These are phyloP conservation scores for Thalassia testudinum DNA, from an alignment of 116 monocot genomes.

Conservation along the genomic window DNA sequence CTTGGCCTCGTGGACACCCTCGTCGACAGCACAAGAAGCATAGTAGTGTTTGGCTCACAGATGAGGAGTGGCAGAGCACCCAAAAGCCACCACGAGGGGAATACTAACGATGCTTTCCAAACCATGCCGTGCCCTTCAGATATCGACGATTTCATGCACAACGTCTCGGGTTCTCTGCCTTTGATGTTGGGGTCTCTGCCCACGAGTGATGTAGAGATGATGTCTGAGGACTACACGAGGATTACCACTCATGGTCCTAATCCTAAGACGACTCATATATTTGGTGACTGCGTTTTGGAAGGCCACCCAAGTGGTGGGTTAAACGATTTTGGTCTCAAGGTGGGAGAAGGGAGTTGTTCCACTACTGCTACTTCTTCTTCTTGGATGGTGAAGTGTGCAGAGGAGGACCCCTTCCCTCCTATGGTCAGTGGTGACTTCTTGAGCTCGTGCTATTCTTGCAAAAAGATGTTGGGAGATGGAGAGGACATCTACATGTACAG, in stretches of 20 bases:
- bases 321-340: slow-evolving; percentile 16
- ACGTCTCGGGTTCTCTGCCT: background rate
- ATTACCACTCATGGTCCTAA: slow-evolving; percentile 86
- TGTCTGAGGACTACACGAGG: slow-evolving; percentile 91
- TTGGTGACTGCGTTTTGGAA: slow-evolving; percentile 78
- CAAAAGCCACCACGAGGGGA: background rate
- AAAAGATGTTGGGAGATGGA: slow-evolving; percentile 69
- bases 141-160: background rate
- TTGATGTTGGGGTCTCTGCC: slow-evolving; percentile 30
- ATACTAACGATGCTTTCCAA: background rate
- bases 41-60: slow-evolving; percentile 37
- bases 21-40: slow-evolving; percentile 18
- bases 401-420: slow-evolving; percentile 8
- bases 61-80: slow-evolving; percentile 20
- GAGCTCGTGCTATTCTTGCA: slow-evolving; percentile 76
- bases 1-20: slow-evolving; percentile 67
- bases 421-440: slow-evolving; percentile 39
- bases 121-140: background rate
- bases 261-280: slow-evolving; percentile 91
- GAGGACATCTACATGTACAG: slow-evolving; percentile 83
- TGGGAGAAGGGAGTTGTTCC: slow-evolving; percentile 7
- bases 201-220: slow-evolving; percentile 63
- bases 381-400: slow-evolving; percentile 10
- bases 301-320: slow-evolving; percentile 16
- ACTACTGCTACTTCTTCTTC: slow-evolving; percentile 9